Base-by-base conservation (phyloP, 768 basidiomycete species). In the Russula dissimulans region DNA sequence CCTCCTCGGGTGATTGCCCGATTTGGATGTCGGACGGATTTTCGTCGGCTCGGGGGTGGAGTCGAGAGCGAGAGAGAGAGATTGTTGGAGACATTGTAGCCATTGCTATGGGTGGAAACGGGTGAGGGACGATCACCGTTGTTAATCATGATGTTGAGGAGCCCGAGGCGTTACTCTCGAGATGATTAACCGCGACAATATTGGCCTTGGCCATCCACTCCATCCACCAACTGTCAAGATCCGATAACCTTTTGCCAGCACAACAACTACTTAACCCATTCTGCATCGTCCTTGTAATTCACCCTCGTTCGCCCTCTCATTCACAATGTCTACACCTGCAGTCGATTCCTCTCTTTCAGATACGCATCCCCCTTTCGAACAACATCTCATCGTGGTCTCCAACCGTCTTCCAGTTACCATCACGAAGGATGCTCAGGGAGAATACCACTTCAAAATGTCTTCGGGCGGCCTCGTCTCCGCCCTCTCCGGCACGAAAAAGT, bases 381-480 rank as follows among this genome's bases (percentile, higher is more conserved):
- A 77, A 59, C 88, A 92, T 67, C 86, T 97, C 79, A 87, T 97
- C 75, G 91, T 97, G 68, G 92, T 97, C 70, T 89, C 91, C 54
- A 97, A 97, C 75, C 84, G 95, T 56, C 86, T 98, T 60, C 95
- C 95, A 22, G 82, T 98, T 61, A 97, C 95, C 49, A 97, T 98
- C 71, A 91, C 78, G 72, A 95, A 93, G 77, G 95, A 97, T 82
- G 85, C 82, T 14, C 75, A 79, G 54, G 94, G 94, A 71, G 86
- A 95, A 72, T 97, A 95, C 74, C 91, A 95, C 78, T 98, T 97
- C 83, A 90, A 95, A 79, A 97, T 97, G 95, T 95, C 92, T 61
- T 95, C 92, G 3, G 97, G 97, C 32, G 97, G 97, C 56, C 89
- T 99, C 62, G 97, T 98, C 64, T 94, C 91, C 55, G 97, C 97